Conservation (phyloP, 345 rosid species). For the Corchorus capsularis region DNA sequence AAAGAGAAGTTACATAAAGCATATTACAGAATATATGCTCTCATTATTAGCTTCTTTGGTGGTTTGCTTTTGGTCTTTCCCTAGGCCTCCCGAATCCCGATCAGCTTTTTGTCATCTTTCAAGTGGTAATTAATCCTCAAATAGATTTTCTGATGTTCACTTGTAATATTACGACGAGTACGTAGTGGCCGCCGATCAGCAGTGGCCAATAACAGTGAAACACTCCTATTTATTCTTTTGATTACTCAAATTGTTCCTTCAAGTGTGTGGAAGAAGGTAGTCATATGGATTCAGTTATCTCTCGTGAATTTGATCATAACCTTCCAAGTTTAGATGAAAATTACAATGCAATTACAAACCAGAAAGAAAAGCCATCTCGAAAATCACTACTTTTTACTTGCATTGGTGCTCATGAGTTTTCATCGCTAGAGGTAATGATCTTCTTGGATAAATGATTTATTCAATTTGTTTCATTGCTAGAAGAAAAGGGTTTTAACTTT, state of each 20-base stretch:
- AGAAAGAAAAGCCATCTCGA: background rate
- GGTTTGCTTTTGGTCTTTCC: background rate
- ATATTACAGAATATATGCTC: conserved; percentile 10
- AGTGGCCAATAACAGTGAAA: background rate
- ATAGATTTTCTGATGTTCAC: background rate
- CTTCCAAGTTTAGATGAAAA: background rate
- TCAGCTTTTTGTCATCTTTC: background rate
- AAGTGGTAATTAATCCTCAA: background rate
- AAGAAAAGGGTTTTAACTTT: background rate
- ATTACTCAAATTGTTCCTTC: background rate
- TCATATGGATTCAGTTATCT: conserved; percentile 1
- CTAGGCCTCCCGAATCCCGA: background rate
- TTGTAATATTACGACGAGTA: background rate
- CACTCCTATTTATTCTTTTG: background rate
- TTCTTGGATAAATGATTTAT: background rate
- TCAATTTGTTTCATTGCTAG: background rate
- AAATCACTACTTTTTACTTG: background rate
- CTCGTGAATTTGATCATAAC: background rate
- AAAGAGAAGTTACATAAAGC: background rate
- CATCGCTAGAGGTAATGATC: conserved; percentile 14
- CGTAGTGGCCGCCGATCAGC: background rate
- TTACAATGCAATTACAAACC: background rate
- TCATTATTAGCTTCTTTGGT: background rate
- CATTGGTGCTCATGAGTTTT: conserved; percentile 19
- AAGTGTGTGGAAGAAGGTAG: background rate